Evolutionary conservation across 1,284 basidiomycete species (phyloP).

Genomic region (Cystobasidiaceae sp.): DNA sequence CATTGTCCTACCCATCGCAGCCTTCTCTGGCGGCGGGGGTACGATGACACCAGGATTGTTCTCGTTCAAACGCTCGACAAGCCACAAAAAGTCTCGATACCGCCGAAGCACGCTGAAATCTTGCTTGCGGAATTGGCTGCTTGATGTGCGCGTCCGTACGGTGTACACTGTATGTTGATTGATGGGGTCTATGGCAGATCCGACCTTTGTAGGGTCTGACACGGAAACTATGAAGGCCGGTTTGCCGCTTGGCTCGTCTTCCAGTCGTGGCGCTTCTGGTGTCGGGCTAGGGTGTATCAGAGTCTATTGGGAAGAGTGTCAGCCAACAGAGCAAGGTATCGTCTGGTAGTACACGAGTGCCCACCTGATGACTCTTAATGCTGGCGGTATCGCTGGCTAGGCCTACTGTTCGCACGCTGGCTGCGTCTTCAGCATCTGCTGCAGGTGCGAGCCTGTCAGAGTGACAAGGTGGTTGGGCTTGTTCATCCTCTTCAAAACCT

Average conservation of each 20-base stretch:
- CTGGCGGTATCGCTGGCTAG: constrained; percentile 26
- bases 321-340: background rate
- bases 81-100: constrained; percentile 96
- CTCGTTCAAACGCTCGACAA: constrained; percentile 78
- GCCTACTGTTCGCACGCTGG: constrained; percentile 24
- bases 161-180: constrained; percentile 94
- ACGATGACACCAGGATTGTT: constrained; percentile 98
- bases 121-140: constrained; percentile 70
- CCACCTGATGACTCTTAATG: constrained; percentile 8
- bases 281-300: constrained; percentile 17
- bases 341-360: background rate
- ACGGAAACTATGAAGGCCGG: constrained; percentile 67
- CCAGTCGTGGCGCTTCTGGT: constrained; percentile 1
- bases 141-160: constrained; percentile 82
- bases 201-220: constrained; percentile 87
- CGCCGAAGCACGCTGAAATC: constrained; percentile 85
- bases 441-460: background rate
- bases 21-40: constrained; percentile 94
- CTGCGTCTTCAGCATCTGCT: constrained; percentile 21
- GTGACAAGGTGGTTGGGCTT: too few relatives aligned
- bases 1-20: constrained; percentile 67
- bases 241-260: constrained; percentile 29
- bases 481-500: background rate
- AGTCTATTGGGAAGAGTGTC: background rate
- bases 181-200: constrained; percentile 45